phyloP scores from a whole-genome alignment of 768 basidiomycete genomes.

The Phlegmacium glaucopus region DNA sequence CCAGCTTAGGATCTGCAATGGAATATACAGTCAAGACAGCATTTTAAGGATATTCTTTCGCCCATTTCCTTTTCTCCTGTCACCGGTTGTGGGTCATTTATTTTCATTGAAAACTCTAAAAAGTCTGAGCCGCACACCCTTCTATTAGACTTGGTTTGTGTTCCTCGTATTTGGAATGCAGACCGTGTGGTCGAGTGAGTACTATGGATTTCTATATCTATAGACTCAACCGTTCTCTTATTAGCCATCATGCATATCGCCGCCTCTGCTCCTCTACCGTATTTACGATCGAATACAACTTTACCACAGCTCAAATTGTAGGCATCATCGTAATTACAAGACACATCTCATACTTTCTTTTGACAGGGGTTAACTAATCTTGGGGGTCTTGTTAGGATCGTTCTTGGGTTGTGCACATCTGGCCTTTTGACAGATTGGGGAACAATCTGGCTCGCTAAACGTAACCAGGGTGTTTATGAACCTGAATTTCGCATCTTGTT shows the following conservation, averaged over 20 bases:
- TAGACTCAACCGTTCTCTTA: background rate
- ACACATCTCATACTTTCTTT: background rate
- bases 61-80: conserved; percentile 41
- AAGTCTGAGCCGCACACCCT: too few species aligned
- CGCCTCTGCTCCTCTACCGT: conserved; percentile 44
- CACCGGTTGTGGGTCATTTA: too few species aligned
- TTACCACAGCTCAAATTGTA: conserved; percentile 38
- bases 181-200: conserved; percentile 42
- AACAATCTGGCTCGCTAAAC: conserved; percentile 38
- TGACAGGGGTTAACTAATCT: conserved; percentile 42
- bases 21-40: conserved; percentile 32
- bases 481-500: conserved; percentile 44
- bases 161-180: conserved; percentile 39
- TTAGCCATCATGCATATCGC: conserved; percentile 39
- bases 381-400: conserved; percentile 39
- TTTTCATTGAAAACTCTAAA: too few species aligned
- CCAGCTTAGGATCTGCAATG: conserved; percentile 34
- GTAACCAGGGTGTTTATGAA: conserved; percentile 43
- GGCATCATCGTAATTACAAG: background rate
- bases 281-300: conserved; percentile 41
- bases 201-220: background rate
- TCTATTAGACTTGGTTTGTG: conserved; percentile 37
- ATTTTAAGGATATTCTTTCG: conserved; percentile 34
- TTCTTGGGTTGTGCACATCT: conserved; percentile 32
- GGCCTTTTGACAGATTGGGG: conserved; percentile 41